phyloP scores from a whole-genome alignment of 306 rosid species.

The Macrotyloma uniflorum region DNA sequence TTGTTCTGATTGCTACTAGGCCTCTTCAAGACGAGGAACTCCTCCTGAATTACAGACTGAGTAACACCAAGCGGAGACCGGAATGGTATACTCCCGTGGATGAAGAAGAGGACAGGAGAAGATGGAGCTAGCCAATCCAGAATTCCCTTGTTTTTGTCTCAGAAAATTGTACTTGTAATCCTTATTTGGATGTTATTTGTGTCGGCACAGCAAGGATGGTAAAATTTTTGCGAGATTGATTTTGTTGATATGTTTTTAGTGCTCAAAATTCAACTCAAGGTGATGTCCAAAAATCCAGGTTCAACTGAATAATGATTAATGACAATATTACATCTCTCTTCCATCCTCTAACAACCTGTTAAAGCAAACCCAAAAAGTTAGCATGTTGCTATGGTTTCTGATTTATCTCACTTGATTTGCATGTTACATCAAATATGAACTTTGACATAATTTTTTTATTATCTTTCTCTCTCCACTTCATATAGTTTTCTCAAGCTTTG shows the following conservation, averaged over 20 bases:
- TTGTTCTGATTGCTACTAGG: conserved; percentile 77
- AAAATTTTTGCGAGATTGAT: not conserved
- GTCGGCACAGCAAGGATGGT: not conserved
- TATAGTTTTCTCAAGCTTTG: not conserved
- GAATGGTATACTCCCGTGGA: conserved; percentile 84
- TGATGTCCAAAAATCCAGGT: not conserved
- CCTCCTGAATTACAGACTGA: conserved; percentile 83
- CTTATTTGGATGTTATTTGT: conserved; percentile 16
- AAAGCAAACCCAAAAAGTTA: not conserved
- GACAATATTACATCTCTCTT: not conserved
- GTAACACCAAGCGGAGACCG: conserved; percentile 79
- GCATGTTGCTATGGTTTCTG: not conserved
- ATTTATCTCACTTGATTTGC: not conserved
- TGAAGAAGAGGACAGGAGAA: conserved; percentile 90
- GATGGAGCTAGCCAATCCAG: conserved; percentile 69
- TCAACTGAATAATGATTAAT: conserved; percentile 22
- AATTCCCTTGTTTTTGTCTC: conserved; percentile 11
- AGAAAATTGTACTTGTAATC: conserved; percentile 18
- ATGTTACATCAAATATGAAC: not conserved
- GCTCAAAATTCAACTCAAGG: conserved; percentile 1
- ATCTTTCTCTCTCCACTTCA: not conserved
- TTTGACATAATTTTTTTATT: not conserved
- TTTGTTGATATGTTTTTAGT: conserved; percentile 20
- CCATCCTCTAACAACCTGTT: not conserved
- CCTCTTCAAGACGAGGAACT: conserved; percentile 79